phyloP scores from a whole-genome alignment of 345 rosid species.

The Reutealis trisperma region DNA sequence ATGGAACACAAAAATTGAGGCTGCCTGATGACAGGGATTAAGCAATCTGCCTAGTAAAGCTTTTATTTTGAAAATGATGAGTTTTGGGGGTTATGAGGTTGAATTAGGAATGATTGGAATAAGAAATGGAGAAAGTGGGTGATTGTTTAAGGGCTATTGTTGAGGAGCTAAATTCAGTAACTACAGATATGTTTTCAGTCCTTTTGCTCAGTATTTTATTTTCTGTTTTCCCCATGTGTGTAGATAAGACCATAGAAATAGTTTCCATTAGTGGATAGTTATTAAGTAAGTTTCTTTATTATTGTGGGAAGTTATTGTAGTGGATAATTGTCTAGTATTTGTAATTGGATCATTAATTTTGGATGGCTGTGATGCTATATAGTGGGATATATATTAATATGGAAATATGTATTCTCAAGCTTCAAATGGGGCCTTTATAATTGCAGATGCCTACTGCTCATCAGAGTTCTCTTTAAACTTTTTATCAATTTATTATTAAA shows the following conservation, averaged over 20 bases:
- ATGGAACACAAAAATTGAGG: neutral
- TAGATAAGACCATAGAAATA: too few species aligned
- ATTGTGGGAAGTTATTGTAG: too few species aligned
- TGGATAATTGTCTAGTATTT: too few species aligned
- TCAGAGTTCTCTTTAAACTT: neutral
- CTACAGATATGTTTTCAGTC: too few species aligned
- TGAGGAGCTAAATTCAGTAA: too few species aligned
- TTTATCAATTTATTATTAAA: neutral
- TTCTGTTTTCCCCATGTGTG: too few species aligned
- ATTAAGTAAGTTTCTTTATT: too few species aligned
- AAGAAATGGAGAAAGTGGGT: too few species aligned
- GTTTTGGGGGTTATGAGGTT: neutral
- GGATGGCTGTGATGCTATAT: neutral
- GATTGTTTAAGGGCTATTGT: too few species aligned
- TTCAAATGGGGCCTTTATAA: neutral
- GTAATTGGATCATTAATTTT: neutral
- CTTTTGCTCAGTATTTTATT: too few species aligned
- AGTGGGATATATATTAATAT: neutral
- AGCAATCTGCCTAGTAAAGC: neutral
- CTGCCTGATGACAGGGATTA: neutral
- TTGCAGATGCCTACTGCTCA: neutral
- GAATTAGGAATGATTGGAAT: neutral
- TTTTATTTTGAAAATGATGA: neutral
- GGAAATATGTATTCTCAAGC: conserved; percentile 2
- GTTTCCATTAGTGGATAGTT: too few species aligned